A percentile compares a stretch with the other conserved stretches of the same genome.
Conservation (phyloP, 1,284 basidiomycete species). For the Cystobasidiaceae sp. region DNA sequence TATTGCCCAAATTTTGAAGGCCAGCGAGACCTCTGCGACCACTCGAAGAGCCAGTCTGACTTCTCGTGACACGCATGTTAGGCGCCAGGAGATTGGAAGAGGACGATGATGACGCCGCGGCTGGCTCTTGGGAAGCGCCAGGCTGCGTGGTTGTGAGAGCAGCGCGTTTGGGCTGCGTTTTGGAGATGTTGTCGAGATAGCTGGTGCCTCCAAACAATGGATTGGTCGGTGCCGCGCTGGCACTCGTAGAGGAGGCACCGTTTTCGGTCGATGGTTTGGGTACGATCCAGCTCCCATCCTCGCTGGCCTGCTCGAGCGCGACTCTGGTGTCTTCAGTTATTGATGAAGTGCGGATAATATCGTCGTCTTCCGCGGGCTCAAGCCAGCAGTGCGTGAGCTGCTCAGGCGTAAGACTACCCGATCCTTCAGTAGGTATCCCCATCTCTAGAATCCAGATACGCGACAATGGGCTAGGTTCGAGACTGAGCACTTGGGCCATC, state of each 20-base stretch:
- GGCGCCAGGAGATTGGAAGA: not conserved
- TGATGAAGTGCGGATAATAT: constrained; percentile 36
- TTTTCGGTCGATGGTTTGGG: constrained; percentile 32
- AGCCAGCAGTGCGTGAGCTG: constrained; percentile 33
- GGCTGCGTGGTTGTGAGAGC: constrained; percentile 18
- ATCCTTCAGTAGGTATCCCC: too few species aligned
- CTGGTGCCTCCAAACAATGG: not conserved
- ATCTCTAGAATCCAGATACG: not conserved
- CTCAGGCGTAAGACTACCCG: constrained; percentile 39
- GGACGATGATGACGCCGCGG: not conserved
- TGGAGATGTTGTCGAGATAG: not conserved
- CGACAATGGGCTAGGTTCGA: constrained; percentile 9
- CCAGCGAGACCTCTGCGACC: constrained; percentile 49
- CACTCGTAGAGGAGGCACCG: constrained; percentile 25
- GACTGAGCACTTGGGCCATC: constrained; percentile 36
- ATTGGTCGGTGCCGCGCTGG: constrained; percentile 39
- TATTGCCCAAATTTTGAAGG: constrained; percentile 70
- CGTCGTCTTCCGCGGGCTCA: constrained; percentile 37
- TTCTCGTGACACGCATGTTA: constrained; percentile 3
- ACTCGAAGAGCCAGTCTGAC: constrained; percentile 5
- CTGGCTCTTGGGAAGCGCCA: too few species aligned
- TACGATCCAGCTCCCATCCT: constrained; percentile 40
- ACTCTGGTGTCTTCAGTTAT: constrained; percentile 43
- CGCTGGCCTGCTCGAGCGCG: constrained; percentile 43
- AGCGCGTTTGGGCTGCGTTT: constrained; percentile 14